Conservation (phyloP, 306 rosid genomes). For the Casuarina equisetifolia region DNA sequence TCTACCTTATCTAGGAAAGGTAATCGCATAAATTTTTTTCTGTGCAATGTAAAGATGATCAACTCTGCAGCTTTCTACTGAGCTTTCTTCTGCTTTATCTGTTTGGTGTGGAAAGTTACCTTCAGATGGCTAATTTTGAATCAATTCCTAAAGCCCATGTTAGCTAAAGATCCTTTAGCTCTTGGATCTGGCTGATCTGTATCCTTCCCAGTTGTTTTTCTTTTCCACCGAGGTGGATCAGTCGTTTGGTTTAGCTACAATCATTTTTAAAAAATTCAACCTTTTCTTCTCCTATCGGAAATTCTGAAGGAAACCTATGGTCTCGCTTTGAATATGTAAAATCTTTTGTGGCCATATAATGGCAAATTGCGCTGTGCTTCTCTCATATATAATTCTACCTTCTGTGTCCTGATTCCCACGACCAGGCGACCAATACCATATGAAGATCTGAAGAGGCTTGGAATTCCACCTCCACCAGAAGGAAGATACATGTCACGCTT, state of each 20-base stretch:
- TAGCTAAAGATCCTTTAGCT: background rate
- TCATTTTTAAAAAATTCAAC: background rate
- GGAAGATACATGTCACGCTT: conserved; percentile 82
- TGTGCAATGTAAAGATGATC: background rate
- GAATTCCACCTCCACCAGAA: conserved; percentile 90
- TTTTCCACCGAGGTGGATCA: background rate
- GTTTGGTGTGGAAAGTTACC: background rate
- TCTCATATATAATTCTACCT: background rate
- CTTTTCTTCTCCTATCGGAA: background rate
- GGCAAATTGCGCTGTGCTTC: background rate
- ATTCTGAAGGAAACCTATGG: background rate
- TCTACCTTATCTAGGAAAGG: background rate
- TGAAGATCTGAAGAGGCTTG: conserved; percentile 73
- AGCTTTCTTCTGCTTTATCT: background rate
- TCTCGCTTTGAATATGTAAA: background rate
- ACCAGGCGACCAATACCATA: conserved; percentile 76
- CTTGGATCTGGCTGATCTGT: background rate
- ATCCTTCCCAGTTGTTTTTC: background rate
- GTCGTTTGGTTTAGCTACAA: background rate
- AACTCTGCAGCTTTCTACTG: background rate
- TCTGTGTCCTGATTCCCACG: conserved; percentile 16
- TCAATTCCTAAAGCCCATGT: background rate
- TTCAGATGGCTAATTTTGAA: background rate
- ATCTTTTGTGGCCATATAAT: background rate
- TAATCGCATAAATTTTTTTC: background rate